A percentile compares a stretch with the other conserved stretches of the same genome.
These are phyloP conservation scores for Rhodotorula kratochvilovae DNA, from an alignment of 768 basidiomycete genomes.

Conservation along the genomic window DNA sequence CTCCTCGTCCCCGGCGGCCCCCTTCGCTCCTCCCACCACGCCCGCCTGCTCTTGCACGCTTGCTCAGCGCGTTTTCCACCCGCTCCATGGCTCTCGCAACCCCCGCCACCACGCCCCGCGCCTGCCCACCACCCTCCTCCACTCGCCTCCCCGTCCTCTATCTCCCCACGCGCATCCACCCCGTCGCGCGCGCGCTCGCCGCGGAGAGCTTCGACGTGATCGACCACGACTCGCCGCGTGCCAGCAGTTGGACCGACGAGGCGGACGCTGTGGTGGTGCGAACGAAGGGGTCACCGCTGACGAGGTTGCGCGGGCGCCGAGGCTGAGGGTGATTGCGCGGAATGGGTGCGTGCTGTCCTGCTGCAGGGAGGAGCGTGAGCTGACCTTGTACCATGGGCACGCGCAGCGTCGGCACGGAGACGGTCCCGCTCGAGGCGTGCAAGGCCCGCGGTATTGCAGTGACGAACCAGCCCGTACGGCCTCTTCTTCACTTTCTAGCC, in stretches of 20 bases:
- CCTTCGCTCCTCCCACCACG: too few relatives aligned
- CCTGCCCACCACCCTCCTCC: background rate
- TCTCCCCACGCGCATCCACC: constrained; percentile 22
- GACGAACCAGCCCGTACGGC: constrained; percentile 23
- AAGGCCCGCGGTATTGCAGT: background rate
- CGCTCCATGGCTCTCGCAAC: background rate
- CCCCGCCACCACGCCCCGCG: background rate
- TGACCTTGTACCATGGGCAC: background rate
- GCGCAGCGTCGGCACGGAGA: constrained; percentile 18
- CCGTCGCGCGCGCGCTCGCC: constrained; percentile 6
- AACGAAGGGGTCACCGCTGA: constrained; percentile 1
- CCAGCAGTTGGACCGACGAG: constrained; percentile 6
- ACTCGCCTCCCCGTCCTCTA: background rate
- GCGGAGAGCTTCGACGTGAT: constrained; percentile 23
- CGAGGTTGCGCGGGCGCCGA: background rate
- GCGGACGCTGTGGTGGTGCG: constrained; percentile 8
- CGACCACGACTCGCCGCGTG: background rate
- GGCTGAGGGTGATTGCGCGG: constrained; percentile 25
- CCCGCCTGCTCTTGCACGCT: background rate
- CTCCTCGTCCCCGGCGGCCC: too few relatives aligned
- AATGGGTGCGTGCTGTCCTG: constrained; percentile 15
- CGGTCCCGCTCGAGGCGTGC: constrained; percentile 22
- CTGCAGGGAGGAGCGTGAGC: too few relatives aligned
- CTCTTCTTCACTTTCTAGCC: background rate
- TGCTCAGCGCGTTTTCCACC: too few relatives aligned